Percentiles rank a stretch among this genome's conserved stretches.
phyloP scores from a whole-genome alignment of 129 eudicot species.

The Erigeron canadensis region DNA sequence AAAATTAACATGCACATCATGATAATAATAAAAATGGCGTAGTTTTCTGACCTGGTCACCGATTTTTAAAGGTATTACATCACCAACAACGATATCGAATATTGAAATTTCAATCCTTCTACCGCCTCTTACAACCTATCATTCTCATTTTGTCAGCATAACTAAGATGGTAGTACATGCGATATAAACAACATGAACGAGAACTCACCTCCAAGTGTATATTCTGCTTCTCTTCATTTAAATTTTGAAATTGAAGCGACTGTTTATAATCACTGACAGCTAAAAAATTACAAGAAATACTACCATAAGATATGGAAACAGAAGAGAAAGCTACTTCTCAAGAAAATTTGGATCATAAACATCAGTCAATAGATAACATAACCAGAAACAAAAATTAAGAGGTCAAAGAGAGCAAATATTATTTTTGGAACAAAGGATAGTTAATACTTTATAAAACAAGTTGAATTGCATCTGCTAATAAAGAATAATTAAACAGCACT shows the following conservation, averaged over 20 bases:
- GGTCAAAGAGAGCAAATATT: not conserved
- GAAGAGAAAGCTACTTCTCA: slow-evolving; percentile 4
- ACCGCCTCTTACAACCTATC: slow-evolving; percentile 81
- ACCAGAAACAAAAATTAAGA: not conserved
- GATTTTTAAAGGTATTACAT: slow-evolving; percentile 83
- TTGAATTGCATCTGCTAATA: too few species aligned
- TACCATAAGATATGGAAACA: slow-evolving; percentile 9
- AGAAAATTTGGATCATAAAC: not conserved
- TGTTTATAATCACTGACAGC: slow-evolving; percentile 91
- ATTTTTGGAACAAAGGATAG: not conserved
- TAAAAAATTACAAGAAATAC: slow-evolving; percentile 32
- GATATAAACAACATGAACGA: slow-evolving; percentile 4
- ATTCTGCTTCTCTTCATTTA: slow-evolving; percentile 93
- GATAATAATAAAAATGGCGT: not conserved
- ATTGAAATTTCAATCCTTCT: slow-evolving; percentile 71
- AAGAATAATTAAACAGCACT: too few species aligned
- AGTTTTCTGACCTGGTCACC: slow-evolving; percentile 79
- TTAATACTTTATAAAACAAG: too few species aligned
- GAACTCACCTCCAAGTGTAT: slow-evolving; percentile 80
- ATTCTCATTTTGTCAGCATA: slow-evolving; percentile 14
- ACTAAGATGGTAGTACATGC: slow-evolving; percentile 7
- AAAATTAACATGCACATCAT: not conserved
- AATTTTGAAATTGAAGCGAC: slow-evolving; percentile 82
- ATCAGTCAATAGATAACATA: not conserved
- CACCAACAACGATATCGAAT: slow-evolving; percentile 94